Conservation (phyloP, 1,284 basidiomycete species). For the Anthracocystis setariae region DNA sequence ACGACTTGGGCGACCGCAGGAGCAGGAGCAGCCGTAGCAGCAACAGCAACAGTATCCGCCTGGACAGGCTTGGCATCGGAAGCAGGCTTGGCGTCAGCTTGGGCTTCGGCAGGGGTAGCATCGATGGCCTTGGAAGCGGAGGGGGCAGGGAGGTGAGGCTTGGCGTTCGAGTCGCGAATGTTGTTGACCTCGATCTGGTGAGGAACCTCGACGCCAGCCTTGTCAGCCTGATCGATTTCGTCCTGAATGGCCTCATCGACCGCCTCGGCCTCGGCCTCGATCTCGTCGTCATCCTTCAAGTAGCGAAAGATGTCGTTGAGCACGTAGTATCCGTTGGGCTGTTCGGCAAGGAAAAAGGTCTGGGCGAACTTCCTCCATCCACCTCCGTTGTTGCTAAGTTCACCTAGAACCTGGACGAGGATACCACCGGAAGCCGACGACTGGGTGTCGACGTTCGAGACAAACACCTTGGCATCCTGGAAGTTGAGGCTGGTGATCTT, state of each 20-base stretch:
- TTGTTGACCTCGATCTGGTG: slow-evolving; percentile 53
- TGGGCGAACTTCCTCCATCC: slow-evolving; percentile 98
- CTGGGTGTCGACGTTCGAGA: slow-evolving; percentile 72
- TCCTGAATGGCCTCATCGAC: slow-evolving; percentile 47
- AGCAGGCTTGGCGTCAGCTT: slow-evolving; percentile 9
- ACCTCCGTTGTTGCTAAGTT: slow-evolving; percentile 85
- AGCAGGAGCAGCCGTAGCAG: slow-evolving; percentile 10
- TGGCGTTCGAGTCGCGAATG: slow-evolving; percentile 49
- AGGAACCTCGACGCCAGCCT: slow-evolving; percentile 39
- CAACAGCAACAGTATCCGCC: slow-evolving; percentile 1
- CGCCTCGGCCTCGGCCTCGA: slow-evolving; percentile 66
- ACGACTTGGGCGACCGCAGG: slow-evolving; percentile 24
- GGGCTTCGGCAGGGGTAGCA: slow-evolving; percentile 25
- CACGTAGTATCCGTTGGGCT: slow-evolving; percentile 98
- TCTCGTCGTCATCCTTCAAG: slow-evolving; percentile 91
- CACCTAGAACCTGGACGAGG: slow-evolving; percentile 98
- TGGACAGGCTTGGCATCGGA: slow-evolving; percentile 14
- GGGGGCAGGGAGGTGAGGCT: slow-evolving; percentile 46
- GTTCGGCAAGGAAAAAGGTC: slow-evolving; percentile 99
- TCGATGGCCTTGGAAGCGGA: slow-evolving; percentile 31
- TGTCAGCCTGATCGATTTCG: slow-evolving; percentile 45
- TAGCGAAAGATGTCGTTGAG: slow-evolving; percentile 99
- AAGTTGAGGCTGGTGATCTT: slow-evolving; percentile 93
- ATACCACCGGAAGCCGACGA: slow-evolving; percentile 94
- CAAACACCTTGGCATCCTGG: slow-evolving; percentile 96